Evolutionary conservation across 2,329 filamentous ascomycete species (phyloP), one percentile per base, ranked within the genome.

Genomic region (Exophiala alcalophila): DNA sequence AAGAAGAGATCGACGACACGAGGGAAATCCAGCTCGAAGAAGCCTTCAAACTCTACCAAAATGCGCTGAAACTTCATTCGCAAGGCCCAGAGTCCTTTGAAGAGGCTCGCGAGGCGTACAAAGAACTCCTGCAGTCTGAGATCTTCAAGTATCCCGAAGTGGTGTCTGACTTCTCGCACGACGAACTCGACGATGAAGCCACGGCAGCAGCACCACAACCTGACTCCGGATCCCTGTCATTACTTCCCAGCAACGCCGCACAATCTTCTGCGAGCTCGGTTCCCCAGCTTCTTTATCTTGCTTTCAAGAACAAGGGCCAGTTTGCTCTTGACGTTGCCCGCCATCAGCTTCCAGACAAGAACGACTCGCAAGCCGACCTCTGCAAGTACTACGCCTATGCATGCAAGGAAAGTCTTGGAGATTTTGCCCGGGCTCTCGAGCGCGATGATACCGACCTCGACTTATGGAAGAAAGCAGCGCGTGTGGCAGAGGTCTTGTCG

Each of bases 21-120:
- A 92, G 91, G 63, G 91, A 97, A 65, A 81, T 98, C 38, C 90
- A 95, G 74, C 91, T 97, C 59, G 92, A 98, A 59, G 92, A 98
- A 68, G 90, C 92, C 33, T 72, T 98, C 50, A 97, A 96, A 67
- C 78, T 91, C 24, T 98, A 96, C 62, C 90, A 97, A 61, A 83
- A 76, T 56, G 92, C 92, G 32, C 71, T 98, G 44, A 95, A 91
- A 64, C 80, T 90, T 54, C 92, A 98, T 61, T 84, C 91, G 1
- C 88, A 94, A 66, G 90, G 92, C 2, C 81, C 86, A 0, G 70
- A 70, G 12, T 86, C 81, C 40, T 92, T 87, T 62, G 67, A 80
- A 33, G 81, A 88, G 59, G 91, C 94, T 14, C 75, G 77, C 29
- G 77, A 82, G 37, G 91, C 92, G 31, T 98, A 98, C 67, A 74